Evolutionary conservation across 345 rosid genomes (phyloP).

Genomic region (Ceriops decandra): DNA sequence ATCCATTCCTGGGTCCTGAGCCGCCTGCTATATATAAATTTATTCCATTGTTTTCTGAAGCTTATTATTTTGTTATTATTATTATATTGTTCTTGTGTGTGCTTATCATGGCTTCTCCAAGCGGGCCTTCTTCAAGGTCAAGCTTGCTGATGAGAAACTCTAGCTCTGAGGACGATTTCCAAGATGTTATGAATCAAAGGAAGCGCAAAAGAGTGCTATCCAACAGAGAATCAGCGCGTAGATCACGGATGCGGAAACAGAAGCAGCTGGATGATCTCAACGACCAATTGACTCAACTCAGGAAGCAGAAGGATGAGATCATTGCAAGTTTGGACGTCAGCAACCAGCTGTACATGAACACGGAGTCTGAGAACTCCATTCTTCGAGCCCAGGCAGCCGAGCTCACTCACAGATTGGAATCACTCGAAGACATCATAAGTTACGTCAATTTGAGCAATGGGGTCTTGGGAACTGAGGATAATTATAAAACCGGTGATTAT

Average conservation of each 20-base stretch:
- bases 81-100: background rate
- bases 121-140: conserved; percentile 13
- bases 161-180: conserved; percentile 20
- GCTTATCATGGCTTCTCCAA: conserved; percentile 14
- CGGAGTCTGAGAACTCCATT: conserved; percentile 22
- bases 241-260: conserved; percentile 22
- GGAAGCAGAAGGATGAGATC: conserved; percentile 17
- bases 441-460: conserved; percentile 7
- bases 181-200: conserved; percentile 5
- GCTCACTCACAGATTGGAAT: conserved; percentile 18
- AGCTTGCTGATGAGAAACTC: conserved; percentile 10
- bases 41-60: no score
- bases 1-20: conserved; percentile 5
- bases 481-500: background rate
- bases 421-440: conserved; percentile 20
- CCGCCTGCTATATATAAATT: background rate
- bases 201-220: conserved; percentile 27
- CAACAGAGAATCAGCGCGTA: conserved; percentile 24
- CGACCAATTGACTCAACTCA: conserved; percentile 13
- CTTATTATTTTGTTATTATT: background rate
- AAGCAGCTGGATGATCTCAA: conserved; percentile 16
- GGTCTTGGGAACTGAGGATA: background rate
- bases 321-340: background rate
- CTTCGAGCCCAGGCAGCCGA: conserved; percentile 19
- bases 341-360: conserved; percentile 12